Percentiles rank a stretch among this genome's conserved stretches.
Conservation (phyloP, 441 rosid species). For the Francoa sonchifolia region DNA sequence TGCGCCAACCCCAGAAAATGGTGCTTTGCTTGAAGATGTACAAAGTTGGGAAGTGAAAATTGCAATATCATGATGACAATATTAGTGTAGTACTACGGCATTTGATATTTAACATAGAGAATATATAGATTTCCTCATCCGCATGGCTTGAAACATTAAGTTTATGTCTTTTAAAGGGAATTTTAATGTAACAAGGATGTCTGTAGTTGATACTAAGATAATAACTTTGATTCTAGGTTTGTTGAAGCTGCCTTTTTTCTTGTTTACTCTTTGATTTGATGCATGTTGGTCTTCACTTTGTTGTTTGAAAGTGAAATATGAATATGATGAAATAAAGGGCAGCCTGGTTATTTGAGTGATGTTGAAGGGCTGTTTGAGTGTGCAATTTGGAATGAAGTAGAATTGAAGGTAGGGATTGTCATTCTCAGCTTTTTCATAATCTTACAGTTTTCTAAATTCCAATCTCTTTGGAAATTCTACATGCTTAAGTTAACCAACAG, state of each 20-base stretch:
- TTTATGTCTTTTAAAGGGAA: neutral
- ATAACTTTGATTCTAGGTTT: constrained; percentile 32
- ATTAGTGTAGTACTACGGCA: neutral
- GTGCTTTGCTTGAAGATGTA: constrained; percentile 18
- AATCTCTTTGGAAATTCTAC: too few relatives aligned
- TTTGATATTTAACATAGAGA: constrained; percentile 21
- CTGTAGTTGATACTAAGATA: too few relatives aligned
- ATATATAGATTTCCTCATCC: constrained; percentile 32
- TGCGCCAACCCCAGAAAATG: constrained; percentile 14
- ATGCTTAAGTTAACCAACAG: too few relatives aligned
- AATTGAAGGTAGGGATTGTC: constrained; percentile 14
- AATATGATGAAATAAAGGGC: neutral
- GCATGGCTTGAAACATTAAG: constrained; percentile 13
- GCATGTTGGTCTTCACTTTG: constrained; percentile 8
- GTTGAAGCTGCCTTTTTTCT: constrained; percentile 15
- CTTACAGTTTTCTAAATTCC: too few relatives aligned
- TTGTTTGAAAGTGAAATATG: constrained; percentile 3
- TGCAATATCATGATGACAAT: constrained; percentile 27
- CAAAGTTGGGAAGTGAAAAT: constrained; percentile 13
- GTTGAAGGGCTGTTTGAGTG: neutral
- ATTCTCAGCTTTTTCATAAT: constrained; percentile 7
- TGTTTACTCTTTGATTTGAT: constrained; percentile 16
- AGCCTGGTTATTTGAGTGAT: constrained; percentile 1
- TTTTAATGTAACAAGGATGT: too few relatives aligned
- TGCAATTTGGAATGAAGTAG: constrained; percentile 24